phyloP scores from a whole-genome alignment of 306 rosid genomes.

The Dryas octopetala region DNA sequence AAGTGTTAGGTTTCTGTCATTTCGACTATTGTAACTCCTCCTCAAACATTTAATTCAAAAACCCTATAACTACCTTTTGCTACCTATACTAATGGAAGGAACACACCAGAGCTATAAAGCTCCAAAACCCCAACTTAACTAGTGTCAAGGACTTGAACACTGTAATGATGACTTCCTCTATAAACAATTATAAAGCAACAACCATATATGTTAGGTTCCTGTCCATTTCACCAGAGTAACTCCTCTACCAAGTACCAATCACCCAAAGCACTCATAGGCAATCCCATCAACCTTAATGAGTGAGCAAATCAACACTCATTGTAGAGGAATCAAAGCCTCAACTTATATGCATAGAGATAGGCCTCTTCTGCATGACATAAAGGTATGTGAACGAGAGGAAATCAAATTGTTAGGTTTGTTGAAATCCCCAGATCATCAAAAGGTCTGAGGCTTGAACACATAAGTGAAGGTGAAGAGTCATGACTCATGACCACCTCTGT shows the following conservation, averaged over 20 bases:
- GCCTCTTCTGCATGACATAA: too few species aligned
- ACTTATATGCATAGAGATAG: too few species aligned
- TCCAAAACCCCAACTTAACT: not conserved
- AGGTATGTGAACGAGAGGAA: too few species aligned
- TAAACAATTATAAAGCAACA: not conserved
- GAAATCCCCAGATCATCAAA: not conserved
- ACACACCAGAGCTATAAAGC: slow-evolving; percentile 1
- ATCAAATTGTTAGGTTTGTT: too few species aligned
- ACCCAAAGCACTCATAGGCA: too few species aligned
- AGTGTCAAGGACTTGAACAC: slow-evolving; percentile 1
- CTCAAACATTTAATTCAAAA: not conserved
- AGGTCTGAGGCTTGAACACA: not conserved
- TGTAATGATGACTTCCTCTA: not conserved
- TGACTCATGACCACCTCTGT: too few species aligned
- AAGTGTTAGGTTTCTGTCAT: not conserved
- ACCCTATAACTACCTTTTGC: not conserved
- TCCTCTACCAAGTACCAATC: too few species aligned
- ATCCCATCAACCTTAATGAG: too few species aligned
- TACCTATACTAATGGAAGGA: not conserved
- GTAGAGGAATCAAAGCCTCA: too few species aligned
- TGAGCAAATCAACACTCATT: too few species aligned
- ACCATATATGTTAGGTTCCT: not conserved
- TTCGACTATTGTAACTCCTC: not conserved
- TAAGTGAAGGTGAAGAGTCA: not conserved
- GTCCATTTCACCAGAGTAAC: not conserved